phyloP scores from a whole-genome alignment of 495 filamentous ascomycete genomes.

The Penicillium taxi region DNA sequence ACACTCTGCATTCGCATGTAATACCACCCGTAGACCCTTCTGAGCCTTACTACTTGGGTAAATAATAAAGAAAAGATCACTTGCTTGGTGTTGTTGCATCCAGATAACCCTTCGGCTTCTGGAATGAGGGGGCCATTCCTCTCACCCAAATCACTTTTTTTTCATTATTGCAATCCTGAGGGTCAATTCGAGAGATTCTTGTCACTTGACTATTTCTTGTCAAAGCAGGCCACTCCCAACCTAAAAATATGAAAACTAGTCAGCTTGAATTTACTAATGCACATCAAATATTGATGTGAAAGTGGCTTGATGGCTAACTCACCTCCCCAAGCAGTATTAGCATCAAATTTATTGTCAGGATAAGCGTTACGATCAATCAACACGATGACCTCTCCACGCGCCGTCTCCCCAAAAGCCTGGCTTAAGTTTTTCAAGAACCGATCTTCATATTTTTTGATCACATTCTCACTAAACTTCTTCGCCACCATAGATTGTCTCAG shows the following conservation, averaged over 20 bases:
- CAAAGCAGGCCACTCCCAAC: not conserved
- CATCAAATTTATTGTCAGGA: not conserved
- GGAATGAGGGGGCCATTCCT: not conserved
- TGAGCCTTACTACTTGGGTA: too few species aligned
- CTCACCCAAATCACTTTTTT: not conserved
- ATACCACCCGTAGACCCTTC: too few species aligned
- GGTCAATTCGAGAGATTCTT: not conserved
- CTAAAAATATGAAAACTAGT: not conserved
- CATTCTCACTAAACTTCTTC: not conserved
- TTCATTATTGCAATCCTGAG: not conserved
- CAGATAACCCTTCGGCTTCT: not conserved
- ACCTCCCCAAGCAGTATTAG: not conserved
- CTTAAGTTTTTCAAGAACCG: not conserved
- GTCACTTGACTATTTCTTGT: not conserved
- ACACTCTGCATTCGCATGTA: too few species aligned
- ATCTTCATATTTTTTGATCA: not conserved
- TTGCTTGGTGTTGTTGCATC: not conserved
- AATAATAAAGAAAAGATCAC: too few species aligned
- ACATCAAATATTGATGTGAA: not conserved
- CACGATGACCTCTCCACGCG: not conserved
- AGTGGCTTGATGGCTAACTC: too few species aligned
- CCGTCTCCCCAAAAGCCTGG: not conserved
- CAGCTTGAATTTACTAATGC: not conserved
- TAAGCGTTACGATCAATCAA: not conserved
- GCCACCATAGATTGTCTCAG: not conserved